These are phyloP conservation scores for Monilinia fructicola DNA, from an alignment of 2,329 filamentous ascomycete species.

Conservation along the genomic window DNA sequence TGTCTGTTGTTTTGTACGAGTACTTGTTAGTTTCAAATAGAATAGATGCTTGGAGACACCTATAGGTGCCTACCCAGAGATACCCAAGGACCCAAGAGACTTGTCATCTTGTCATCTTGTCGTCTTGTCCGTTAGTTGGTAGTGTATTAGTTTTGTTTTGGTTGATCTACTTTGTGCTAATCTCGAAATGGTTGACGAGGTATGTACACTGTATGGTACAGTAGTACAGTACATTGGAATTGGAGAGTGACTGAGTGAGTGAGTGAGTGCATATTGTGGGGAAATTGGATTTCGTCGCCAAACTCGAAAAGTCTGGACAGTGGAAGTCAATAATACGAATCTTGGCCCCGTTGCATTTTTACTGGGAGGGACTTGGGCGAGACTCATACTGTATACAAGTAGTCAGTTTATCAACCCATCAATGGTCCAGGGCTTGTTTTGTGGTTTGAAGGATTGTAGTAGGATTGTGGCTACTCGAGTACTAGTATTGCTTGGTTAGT, in stretches of 20 bases:
- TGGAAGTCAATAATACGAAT: not conserved
- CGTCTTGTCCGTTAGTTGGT: not conserved
- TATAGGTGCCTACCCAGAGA: too few relatives aligned
- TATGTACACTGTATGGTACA: too few relatives aligned
- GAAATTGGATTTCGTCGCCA: not conserved
- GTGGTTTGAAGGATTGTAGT: not conserved
- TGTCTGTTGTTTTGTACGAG: too few relatives aligned
- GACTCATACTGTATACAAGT: too few relatives aligned
- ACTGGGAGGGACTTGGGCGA: not conserved
- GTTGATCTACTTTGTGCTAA: not conserved
- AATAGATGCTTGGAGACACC: too few relatives aligned
- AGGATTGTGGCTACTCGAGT: too few relatives aligned
- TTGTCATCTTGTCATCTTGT: not conserved
- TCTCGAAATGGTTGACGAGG: not conserved
- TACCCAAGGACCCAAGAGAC: not conserved
- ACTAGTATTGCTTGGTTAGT: not conserved
- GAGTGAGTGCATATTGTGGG: not conserved
- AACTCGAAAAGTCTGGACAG: conserved; percentile 5
- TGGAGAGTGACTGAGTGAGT: too few relatives aligned
- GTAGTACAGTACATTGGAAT: too few relatives aligned
- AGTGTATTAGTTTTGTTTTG: not conserved
- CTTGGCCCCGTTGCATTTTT: not conserved
- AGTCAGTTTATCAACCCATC: too few relatives aligned
- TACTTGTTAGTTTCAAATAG: too few relatives aligned
- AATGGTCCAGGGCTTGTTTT: not conserved